Evolutionary conservation across 306 rosid genomes (phyloP).

Genomic region (Carpinus fangiana): DNA sequence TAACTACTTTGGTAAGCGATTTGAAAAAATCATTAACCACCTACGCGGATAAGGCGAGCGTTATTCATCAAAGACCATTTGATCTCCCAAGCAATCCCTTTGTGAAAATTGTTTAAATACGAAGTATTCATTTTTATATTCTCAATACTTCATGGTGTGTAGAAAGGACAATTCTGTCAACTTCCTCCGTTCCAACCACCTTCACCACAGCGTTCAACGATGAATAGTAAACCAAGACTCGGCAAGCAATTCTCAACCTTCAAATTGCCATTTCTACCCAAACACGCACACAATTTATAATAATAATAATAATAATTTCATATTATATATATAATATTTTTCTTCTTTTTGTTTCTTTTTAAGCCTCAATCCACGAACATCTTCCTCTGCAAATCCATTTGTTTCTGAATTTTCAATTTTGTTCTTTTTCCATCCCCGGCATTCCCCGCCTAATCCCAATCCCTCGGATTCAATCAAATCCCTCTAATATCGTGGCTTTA

Average conservation of each 20-base stretch:
- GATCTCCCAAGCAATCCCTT: no score
- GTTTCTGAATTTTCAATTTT: conserved; percentile 15
- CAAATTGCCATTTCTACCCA: not conserved
- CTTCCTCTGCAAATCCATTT: conserved; percentile 24
- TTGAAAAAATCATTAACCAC: no score
- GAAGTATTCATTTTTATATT: not conserved
- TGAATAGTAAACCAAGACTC: not conserved
- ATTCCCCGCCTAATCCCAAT: conserved; percentile 14
- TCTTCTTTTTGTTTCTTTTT: not conserved
- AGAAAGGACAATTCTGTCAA: not conserved
- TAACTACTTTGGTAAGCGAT: no score
- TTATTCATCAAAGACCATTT: no score
- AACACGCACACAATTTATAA: no score
- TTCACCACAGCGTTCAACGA: not conserved
- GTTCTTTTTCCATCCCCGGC: conserved; percentile 22
- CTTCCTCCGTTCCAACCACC: not conserved
- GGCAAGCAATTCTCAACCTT: not conserved
- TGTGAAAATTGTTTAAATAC: no score
- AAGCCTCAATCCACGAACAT: not conserved
- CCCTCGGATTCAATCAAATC: conserved; percentile 6
- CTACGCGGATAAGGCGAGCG: no score
- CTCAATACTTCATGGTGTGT: not conserved
- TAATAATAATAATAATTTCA: not conserved
- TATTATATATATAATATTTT: not conserved
- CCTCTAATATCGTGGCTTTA: conserved; percentile 31